These are phyloP conservation scores for Trametes villosa DNA, from an alignment of 768 basidiomycete genomes.

Conservation along the genomic window DNA sequence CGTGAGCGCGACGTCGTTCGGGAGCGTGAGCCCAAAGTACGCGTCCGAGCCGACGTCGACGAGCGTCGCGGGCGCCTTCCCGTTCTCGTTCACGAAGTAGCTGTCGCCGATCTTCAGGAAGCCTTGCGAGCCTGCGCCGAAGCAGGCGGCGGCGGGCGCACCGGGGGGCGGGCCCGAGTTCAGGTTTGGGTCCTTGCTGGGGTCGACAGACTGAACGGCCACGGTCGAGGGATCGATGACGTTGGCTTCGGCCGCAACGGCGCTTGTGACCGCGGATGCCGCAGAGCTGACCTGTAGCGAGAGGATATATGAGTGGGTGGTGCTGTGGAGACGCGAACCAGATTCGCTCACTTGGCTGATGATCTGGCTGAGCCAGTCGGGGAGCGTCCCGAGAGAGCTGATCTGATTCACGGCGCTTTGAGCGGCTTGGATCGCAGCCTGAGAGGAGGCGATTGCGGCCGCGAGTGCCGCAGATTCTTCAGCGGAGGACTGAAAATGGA, in stretches of 20 bases:
- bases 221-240: slow-evolving; percentile 2
- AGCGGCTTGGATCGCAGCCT: not conserved
- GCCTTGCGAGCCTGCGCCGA: slow-evolving; percentile 8
- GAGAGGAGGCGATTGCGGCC: not conserved
- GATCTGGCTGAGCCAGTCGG: not conserved
- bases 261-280: not conserved
- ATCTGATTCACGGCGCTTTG: not conserved
- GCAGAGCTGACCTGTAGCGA: slow-evolving; percentile 10
- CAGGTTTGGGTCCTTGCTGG: slow-evolving; percentile 4
- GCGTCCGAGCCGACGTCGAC: slow-evolving; percentile 10
- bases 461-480: not conserved
- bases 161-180: not conserved
- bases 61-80: slow-evolving; percentile 1
- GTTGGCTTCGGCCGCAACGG: not conserved
- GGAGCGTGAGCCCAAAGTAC: slow-evolving; percentile 11
- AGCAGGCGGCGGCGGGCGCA: slow-evolving; percentile 7
- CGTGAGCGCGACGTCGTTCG: not conserved
- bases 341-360: not conserved
- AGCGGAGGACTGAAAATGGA: not conserved
- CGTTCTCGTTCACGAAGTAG: slow-evolving; percentile 3
- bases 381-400: not conserved
- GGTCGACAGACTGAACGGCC: not conserved
- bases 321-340: too few species aligned
- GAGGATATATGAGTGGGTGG: too few species aligned
- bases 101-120: slow-evolving; percentile 11